Percentiles rank a stretch among this genome's conserved stretches.
Conservation (phyloP, 176 grass and related monocot genomes). For the Bothriochloa decipiens region DNA sequence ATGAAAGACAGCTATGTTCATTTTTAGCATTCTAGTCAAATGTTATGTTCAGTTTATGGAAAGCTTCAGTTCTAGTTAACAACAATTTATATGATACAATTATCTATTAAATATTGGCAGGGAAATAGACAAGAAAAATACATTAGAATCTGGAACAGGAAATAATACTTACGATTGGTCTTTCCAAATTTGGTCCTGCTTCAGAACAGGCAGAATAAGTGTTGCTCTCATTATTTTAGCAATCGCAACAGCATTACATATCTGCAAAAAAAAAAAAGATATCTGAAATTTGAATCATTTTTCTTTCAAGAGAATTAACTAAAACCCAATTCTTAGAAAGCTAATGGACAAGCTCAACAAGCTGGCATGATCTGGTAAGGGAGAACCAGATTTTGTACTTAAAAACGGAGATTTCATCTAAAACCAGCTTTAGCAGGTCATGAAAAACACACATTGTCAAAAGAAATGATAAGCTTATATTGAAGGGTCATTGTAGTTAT, state of each 20-base stretch:
- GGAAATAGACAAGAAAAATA: not conserved
- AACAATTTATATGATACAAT: not conserved
- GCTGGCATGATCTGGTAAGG: not conserved
- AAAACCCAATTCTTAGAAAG: slow-evolving; percentile 28
- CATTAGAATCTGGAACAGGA: slow-evolving; percentile 19
- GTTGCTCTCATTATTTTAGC: slow-evolving; percentile 82
- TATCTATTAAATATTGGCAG: not conserved
- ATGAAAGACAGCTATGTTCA: not conserved
- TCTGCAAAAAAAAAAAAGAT: slow-evolving; percentile 41
- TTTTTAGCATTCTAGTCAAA: slow-evolving; percentile 5
- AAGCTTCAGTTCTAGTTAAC: not conserved
- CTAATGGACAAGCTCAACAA: not conserved
- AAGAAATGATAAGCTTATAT: not conserved
- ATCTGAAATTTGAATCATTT: not conserved
- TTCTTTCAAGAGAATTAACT: not conserved
- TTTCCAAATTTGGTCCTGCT: slow-evolving; percentile 94
- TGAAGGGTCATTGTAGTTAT: not conserved
- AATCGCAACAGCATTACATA: slow-evolving; percentile 82
- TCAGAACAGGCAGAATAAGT: slow-evolving; percentile 81
- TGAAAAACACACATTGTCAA: slow-evolving; percentile 9
- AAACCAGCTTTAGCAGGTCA: not conserved
- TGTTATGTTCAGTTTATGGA: not conserved
- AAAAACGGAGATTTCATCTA: not conserved
- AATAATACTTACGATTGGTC: slow-evolving; percentile 59
- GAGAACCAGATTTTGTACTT: not conserved